Evolutionary conservation across 192 early-diverging fungal species (phyloP), one percentile per base, ranked within the genome.

Genomic region (Dimargaris cristalligena): DNA sequence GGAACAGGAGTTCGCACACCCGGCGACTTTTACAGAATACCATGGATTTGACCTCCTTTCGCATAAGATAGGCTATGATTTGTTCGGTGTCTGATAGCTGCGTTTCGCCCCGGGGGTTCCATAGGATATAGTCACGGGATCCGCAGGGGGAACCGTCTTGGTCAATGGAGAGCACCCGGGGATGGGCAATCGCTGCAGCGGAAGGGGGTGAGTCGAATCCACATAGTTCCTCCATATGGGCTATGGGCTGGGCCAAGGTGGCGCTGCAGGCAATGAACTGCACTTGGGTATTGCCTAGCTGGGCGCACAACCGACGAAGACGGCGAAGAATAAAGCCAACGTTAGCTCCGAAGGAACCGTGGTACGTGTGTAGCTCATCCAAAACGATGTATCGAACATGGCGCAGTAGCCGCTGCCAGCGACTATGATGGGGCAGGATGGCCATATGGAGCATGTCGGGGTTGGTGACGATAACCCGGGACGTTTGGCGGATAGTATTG

Each of bases 361-460:
- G 65, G 62, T 90, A 90, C 1, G 75, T 73, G 55, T 91, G 87
- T 23, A 89, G 58, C 69, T 90, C 85, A 64, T 90, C 87, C 28
- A 92, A 61, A 3, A 92, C 79, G 2, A 90, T 78, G 30, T 76
- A 73, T 35, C 70, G 68, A 34, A 91, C 49, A 0, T 65, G 38
- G 20, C 34, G 33, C 31, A 83, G 68, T 60, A 88, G 80, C 20
- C 57, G n/a, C 10, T 52, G 62, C 90, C 88, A 90, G 31, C 62
- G 32, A 23, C 57, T 35, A 11, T 70, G 64, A 46, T 76, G 66
- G 1, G 83, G 87, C 22, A 87, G 62, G 56, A 90, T 79, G 18
- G 78, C 68, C 30, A 73, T 50, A 60, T 92, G 88, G 3, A 92
- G 60, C 62, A 85, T 90, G 58, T 92, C 90, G 8, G 85, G 85